Conservation (phyloP, 768 basidiomycete species). For the Pleurotus salmoneostramineus region DNA sequence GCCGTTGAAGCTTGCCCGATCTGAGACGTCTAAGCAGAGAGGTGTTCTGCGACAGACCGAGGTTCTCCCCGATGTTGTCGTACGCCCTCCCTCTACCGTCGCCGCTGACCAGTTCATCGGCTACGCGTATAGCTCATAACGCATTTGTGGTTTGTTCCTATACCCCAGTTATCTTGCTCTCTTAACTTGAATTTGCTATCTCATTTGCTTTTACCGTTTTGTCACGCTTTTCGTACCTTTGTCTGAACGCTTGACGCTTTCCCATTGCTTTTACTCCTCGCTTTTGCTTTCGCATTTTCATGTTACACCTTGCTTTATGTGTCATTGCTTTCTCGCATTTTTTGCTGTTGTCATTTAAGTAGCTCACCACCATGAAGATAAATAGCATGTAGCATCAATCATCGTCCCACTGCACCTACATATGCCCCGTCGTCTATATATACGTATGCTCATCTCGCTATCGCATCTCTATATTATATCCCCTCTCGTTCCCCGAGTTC, state of each 20-base stretch:
- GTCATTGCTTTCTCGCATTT: neutral
- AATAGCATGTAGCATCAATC: slow-evolving; percentile 9
- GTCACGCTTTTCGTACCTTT: slow-evolving; percentile 3
- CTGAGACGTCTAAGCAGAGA: slow-evolving; percentile 61
- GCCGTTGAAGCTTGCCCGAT: slow-evolving; percentile 56
- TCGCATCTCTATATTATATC: slow-evolving; percentile 3
- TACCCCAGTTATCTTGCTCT: slow-evolving; percentile 9
- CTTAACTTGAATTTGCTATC: slow-evolving; percentile 9
- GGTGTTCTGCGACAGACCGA: slow-evolving; percentile 52
- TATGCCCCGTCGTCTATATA: slow-evolving; percentile 14
- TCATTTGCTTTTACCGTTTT: slow-evolving; percentile 10
- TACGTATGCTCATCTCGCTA: slow-evolving; percentile 9
- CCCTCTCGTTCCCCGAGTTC: neutral
- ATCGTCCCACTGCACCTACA: slow-evolving; percentile 8
- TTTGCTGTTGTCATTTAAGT: slow-evolving; percentile 3
- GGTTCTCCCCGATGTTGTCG: slow-evolving; percentile 55
- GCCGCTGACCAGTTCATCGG: slow-evolving; percentile 32
- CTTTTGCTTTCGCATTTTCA: slow-evolving; percentile 2
- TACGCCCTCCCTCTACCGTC: slow-evolving; percentile 52
- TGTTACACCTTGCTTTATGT: neutral
- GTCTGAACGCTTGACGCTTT: slow-evolving; percentile 10
- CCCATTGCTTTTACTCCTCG: neutral
- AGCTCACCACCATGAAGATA: slow-evolving; percentile 4
- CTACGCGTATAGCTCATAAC: slow-evolving; percentile 32
- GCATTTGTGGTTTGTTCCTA: slow-evolving; percentile 8